Percentiles rank a stretch among this genome's conserved stretches.
Evolutionary conservation across 768 basidiomycete species (phyloP).

Genomic region (Pulveroboletus frians): DNA sequence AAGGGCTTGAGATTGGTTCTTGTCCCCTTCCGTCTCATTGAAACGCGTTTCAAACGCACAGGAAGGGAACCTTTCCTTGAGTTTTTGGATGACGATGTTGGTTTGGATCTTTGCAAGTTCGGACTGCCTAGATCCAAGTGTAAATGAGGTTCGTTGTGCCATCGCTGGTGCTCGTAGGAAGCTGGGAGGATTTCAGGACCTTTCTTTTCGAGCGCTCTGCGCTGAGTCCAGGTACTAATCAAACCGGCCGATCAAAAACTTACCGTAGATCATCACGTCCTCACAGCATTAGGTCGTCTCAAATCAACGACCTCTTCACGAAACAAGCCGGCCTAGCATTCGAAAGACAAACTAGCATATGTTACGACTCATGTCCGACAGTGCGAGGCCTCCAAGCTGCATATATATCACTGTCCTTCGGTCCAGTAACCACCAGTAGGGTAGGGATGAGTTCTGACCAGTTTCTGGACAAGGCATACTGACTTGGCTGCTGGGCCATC

Average conservation of each 20-base stretch:
- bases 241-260: not conserved
- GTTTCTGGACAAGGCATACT: too few relatives aligned
- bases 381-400: too few relatives aligned
- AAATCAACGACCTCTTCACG: too few relatives aligned
- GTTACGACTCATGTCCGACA: too few relatives aligned
- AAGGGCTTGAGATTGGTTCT: constrained; percentile 83
- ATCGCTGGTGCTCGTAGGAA: constrained; percentile 5
- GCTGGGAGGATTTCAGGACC: not conserved
- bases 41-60: constrained; percentile 47
- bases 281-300: too few relatives aligned
- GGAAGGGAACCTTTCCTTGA: constrained; percentile 53
- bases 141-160: constrained; percentile 44
- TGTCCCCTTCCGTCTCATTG: constrained; percentile 78
- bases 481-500: too few relatives aligned
- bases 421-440: too few relatives aligned
- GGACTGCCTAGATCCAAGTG: constrained; percentile 81
- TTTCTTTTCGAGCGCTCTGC: not conserved
- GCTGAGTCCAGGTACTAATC: not conserved
- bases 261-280: not conserved
- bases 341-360: too few relatives aligned
- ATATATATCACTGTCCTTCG: too few relatives aligned
- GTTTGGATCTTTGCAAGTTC: constrained; percentile 90
- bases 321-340: too few relatives aligned
- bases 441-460: too few relatives aligned
- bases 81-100: constrained; percentile 63